These are phyloP conservation scores for Talaromyces atroroseus DNA, from an alignment of 2,329 filamentous ascomycete genomes.

Conservation along the genomic window DNA sequence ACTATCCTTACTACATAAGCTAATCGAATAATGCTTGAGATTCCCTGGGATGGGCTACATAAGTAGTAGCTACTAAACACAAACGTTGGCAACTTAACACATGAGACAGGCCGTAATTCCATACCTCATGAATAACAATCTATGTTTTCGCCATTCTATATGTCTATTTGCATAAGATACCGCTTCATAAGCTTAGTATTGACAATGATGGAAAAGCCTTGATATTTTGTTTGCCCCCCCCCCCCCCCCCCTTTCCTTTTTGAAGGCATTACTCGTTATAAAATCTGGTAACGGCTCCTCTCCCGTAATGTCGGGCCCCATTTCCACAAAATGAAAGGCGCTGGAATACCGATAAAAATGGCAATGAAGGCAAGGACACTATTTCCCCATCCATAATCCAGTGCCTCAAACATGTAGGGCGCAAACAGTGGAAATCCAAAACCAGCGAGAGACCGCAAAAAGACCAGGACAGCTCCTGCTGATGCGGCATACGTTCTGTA, in stretches of 20 bases:
- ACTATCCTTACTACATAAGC: no score
- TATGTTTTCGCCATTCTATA: not conserved
- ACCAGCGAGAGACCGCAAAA: conserved; percentile 32
- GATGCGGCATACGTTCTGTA: conserved; percentile 39
- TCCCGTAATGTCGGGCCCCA: conserved; percentile 43
- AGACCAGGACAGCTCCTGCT: conserved; percentile 30
- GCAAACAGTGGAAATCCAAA: conserved; percentile 41
- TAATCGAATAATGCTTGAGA: no score
- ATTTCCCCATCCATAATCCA: conserved; percentile 37
- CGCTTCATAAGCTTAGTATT: no score
- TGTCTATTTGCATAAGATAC: not conserved
- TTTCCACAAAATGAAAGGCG: conserved; percentile 48
- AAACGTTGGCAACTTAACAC: no score
- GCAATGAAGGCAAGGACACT: conserved; percentile 36
- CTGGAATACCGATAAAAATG: conserved; percentile 39
- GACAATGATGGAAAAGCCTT: no score
- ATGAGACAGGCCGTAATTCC: no score
- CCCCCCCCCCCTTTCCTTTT: no score
- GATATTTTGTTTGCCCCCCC: no score
- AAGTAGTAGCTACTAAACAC: no score
- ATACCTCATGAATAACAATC: not conserved
- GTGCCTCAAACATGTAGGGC: conserved; percentile 31
- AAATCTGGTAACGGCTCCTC: conserved; percentile 27
- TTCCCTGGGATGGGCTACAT: not conserved
- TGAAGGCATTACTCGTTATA: not conserved